Evolutionary conservation across 2,329 filamentous ascomycete species (phyloP).

Genomic region (Gremmenia infestans): DNA sequence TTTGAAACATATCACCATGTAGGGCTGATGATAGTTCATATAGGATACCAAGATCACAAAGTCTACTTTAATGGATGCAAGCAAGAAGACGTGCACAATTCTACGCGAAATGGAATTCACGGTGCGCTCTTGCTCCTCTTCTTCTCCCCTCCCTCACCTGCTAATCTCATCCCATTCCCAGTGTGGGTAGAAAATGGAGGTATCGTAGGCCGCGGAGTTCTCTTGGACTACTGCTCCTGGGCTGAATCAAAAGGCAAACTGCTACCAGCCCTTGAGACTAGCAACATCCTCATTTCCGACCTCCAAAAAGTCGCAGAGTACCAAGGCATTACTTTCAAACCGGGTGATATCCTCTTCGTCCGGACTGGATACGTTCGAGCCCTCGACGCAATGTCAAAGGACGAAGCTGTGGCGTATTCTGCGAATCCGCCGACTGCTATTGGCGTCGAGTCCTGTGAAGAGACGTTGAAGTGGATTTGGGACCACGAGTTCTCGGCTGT

Average conservation of each 20-base stretch:
- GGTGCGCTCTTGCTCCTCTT: constrained; percentile 9
- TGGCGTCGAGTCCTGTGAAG: constrained; percentile 34
- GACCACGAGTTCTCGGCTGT: constrained; percentile 41
- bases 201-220: constrained; percentile 45
- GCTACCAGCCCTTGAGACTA: background rate
- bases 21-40: background rate
- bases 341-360: constrained; percentile 37
- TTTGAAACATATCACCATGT: background rate
- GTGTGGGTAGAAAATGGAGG: constrained; percentile 39
- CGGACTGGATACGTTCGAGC: constrained; percentile 34
- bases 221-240: constrained; percentile 53
- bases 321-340: constrained; percentile 32
- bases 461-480: constrained; percentile 42
- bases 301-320: constrained; percentile 32
- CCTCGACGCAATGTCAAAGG: constrained; percentile 24
- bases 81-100: constrained; percentile 22
- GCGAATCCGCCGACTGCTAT: constrained; percentile 23
- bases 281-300: constrained; percentile 21
- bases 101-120: constrained; percentile 23
- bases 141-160: background rate
- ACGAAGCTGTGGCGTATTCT: constrained; percentile 24
- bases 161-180: constrained; percentile 12
- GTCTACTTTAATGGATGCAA: constrained; percentile 32
- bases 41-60: constrained; percentile 31
- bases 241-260: constrained; percentile 43